Evolutionary conservation across 2,329 filamentous ascomycete species (phyloP), one percentile per base, ranked within the genome.

Genomic region (Fusarium anthophilum): DNA sequence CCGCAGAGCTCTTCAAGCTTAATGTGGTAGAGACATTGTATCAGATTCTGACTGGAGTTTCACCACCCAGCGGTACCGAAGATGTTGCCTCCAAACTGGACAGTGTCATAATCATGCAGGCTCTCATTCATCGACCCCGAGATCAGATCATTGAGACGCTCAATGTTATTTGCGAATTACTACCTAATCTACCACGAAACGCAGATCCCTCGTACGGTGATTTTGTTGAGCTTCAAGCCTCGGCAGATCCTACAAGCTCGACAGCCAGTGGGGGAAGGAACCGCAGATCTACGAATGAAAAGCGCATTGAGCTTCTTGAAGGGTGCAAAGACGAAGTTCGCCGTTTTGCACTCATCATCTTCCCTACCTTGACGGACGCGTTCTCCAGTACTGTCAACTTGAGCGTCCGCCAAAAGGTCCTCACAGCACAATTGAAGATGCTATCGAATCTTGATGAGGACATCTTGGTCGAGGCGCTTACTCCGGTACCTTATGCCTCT

Each of bases 341-440:
- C 81, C 92, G 96, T 44, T 99, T 99, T 81, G 94, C 95, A 3
- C 89, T 97, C 74, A 96, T 99, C 67, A 87, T 99, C 17, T 93
- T 99, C 73, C 96, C 96, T 2, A 99, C 96, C 6, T 86, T 99
- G 71, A 98, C 96, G 37, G 95, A 99, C 81, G 96, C 95, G 2
- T 99, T 97, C 80, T 98, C 96, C 17, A 98, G 96, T 82, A 99
- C 96, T 1, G 96, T 99, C 73, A 99, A 99, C 79, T 85, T 98
- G 22, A 94, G 91, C 64, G 96, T 99, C 45, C 93, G 97, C 28
- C 94, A 98, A 80, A 98, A 98, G 83, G 96, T 99, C 6, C 87
- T 99, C 39, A 94, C 91, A 26, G 96, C 96, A n/a, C 96, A 99
- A 79, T 86, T 98, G 50, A 98, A 98, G 84, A 98, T 99, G 94